Evolutionary conservation across 2,329 filamentous ascomycete species (phyloP).

Genomic region (Fusarium pilosicola): DNA sequence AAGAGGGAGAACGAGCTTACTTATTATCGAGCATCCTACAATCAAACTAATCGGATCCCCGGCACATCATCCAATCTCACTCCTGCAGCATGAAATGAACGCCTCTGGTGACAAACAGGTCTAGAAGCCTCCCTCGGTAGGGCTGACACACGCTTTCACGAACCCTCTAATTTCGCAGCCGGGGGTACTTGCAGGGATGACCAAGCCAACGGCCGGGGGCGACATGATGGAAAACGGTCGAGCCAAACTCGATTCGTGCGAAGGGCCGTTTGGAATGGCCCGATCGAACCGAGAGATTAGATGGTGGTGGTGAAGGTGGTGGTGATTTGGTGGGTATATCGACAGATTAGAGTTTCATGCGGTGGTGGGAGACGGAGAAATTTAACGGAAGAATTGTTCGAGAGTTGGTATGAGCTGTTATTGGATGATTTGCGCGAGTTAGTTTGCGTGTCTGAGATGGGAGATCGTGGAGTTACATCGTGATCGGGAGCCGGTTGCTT

Average conservation of each 20-base stretch:
- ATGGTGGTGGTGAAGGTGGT: not conserved
- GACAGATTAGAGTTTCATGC: not conserved
- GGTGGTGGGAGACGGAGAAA: not conserved
- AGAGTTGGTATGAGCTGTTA: not conserved
- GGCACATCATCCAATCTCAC: conserved; percentile 26
- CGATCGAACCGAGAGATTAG: conserved; percentile 19
- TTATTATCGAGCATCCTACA: conserved; percentile 3
- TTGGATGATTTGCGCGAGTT: not conserved
- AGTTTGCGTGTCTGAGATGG: not conserved
- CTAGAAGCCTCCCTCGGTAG: conserved; percentile 42
- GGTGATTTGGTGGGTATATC: not conserved
- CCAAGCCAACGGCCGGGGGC: not conserved
- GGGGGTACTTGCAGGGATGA: conserved; percentile 13
- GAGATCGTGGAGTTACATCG: conserved; percentile 20
- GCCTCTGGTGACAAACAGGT: not conserved
- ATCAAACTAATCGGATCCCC: conserved; percentile 6
- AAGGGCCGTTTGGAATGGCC: conserved; percentile 25
- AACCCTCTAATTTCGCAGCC: conserved; percentile 41
- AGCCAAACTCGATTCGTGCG: conserved; percentile 11
- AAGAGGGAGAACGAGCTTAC: not conserved
- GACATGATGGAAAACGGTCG: conserved; percentile 19
- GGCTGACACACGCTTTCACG: conserved; percentile 38
- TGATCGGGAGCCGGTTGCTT: not conserved
- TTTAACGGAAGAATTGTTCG: not conserved
- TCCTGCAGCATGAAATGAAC: conserved; percentile 8